Evolutionary conservation across 768 basidiomycete genomes (phyloP).

Genomic region (Pleurotus ostreatus): DNA sequence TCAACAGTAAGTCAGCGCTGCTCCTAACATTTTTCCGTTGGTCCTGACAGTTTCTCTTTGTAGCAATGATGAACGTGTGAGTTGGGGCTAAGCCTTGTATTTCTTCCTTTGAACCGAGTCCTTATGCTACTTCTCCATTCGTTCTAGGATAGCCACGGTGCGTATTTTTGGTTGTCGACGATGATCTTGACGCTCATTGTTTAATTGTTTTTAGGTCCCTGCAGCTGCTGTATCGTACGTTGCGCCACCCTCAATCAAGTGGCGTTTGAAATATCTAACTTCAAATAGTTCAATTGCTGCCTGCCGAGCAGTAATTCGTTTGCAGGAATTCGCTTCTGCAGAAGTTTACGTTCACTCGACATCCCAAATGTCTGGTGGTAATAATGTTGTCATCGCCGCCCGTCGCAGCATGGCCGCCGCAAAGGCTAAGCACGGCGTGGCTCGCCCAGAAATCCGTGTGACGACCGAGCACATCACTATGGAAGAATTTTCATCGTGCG

Average conservation of each 20-base stretch:
- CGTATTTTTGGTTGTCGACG: constrained; percentile 11
- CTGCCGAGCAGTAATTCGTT: constrained; percentile 64
- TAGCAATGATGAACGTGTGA: constrained; percentile 63
- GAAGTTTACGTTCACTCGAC: constrained; percentile 46
- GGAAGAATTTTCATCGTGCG: constrained; percentile 47
- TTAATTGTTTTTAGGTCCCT: constrained; percentile 39
- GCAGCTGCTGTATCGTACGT: constrained; percentile 62
- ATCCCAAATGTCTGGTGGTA: constrained; percentile 24
- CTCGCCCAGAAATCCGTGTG: constrained; percentile 48
- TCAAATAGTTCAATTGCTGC: constrained; percentile 51
- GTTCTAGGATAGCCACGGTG: constrained; percentile 49
- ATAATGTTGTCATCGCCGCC: constrained; percentile 22
- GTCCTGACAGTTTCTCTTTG: constrained; percentile 10
- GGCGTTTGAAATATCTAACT: neutral
- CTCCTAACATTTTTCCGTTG: neutral
- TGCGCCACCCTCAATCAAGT: neutral
- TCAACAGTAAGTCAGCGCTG: constrained; percentile 45
- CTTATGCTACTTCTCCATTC: constrained; percentile 4
- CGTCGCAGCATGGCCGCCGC: constrained; percentile 26
- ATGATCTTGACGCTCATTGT: neutral
- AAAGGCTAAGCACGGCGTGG: constrained; percentile 26
- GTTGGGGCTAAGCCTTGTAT: constrained; percentile 18
- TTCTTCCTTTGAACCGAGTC: neutral
- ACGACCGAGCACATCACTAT: constrained; percentile 60
- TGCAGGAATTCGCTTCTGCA: constrained; percentile 49